A percentile compares a stretch with the other conserved stretches of the same genome.
phyloP scores from a whole-genome alignment of 2,329 filamentous ascomycete species.

The Hypoxylon sp. region DNA sequence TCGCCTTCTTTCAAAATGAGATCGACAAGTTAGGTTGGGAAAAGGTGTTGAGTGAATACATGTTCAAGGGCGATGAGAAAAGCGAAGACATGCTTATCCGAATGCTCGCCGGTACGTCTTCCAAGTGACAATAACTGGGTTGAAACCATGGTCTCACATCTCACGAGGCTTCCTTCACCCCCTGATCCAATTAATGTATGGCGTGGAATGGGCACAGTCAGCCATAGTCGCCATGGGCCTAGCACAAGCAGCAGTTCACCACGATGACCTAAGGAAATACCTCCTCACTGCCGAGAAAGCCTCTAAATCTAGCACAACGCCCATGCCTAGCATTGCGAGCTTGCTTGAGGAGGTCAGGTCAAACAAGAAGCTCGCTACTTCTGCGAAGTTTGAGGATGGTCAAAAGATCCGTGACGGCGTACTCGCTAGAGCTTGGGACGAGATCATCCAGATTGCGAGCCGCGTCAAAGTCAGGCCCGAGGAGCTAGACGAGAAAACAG shows the following conservation, averaged over 20 bases:
- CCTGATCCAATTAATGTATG: conserved; percentile 88
- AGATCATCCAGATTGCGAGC: conserved; percentile 73
- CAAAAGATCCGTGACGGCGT: conserved; percentile 81
- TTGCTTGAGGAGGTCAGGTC: conserved; percentile 73
- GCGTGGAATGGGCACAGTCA: conserved; percentile 85
- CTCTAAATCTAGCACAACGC: conserved; percentile 54
- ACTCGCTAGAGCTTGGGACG: conserved; percentile 71
- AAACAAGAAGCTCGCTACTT: conserved; percentile 69
- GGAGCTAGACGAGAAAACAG: conserved; percentile 69
- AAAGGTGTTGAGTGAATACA: conserved; percentile 73
- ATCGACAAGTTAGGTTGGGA: conserved; percentile 76
- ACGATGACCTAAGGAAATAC: conserved; percentile 67
- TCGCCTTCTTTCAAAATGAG: conserved; percentile 82
- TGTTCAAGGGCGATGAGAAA: conserved; percentile 76
- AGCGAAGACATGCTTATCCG: conserved; percentile 79
- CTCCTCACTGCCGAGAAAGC: conserved; percentile 68
- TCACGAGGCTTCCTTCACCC: conserved; percentile 79
- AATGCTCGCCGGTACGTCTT: conserved; percentile 71
- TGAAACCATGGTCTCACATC: conserved; percentile 6
- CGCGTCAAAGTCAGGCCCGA: conserved; percentile 70
- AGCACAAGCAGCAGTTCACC: conserved; percentile 81
- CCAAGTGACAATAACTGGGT: not conserved
- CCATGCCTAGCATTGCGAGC: conserved; percentile 65
- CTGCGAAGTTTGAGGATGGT: conserved; percentile 66
- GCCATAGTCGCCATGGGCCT: conserved; percentile 85